A percentile compares a stretch with the other conserved stretches of the same genome.
Evolutionary conservation across 495 filamentous ascomycete genomes (phyloP).

Genomic region (Podospora fimiseda): DNA sequence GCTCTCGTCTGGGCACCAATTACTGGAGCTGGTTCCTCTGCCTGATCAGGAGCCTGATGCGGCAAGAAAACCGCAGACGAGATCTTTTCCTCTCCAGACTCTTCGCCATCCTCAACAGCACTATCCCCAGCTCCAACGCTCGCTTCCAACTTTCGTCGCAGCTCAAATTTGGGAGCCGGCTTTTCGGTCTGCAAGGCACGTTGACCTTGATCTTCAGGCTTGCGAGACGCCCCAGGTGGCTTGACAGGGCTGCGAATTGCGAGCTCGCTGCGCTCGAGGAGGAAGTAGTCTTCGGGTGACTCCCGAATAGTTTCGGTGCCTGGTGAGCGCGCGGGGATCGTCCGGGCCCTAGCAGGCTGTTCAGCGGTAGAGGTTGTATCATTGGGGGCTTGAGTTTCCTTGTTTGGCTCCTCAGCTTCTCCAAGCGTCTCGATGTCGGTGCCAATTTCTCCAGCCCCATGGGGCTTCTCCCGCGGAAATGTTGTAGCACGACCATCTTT

Average conservation of each 20-base stretch:
- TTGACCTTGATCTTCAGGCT: constrained; percentile 4
- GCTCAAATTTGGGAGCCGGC: constrained; percentile 11
- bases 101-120: constrained; percentile 60
- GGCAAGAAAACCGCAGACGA: constrained; percentile 91
- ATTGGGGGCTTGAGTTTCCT: constrained; percentile 3
- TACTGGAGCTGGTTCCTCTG: constrained; percentile 39
- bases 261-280: constrained; percentile 1
- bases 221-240: not conserved
- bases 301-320: constrained; percentile 10
- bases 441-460: constrained; percentile 18
- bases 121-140: constrained; percentile 33
- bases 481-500: constrained; percentile 30
- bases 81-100: constrained; percentile 88
- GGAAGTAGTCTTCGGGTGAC: constrained; percentile 20
- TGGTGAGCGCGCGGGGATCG: constrained; percentile 14
- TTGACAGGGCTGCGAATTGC: constrained; percentile 6
- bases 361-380: constrained; percentile 6
- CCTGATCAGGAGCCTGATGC: constrained; percentile 61
- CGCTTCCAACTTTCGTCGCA: constrained; percentile 24
- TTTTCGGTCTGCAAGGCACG: constrained; percentile 7
- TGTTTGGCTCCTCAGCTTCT: constrained; percentile 9
- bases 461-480: constrained; percentile 31
- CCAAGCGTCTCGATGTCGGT: constrained; percentile 8
- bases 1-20: constrained; percentile 27
- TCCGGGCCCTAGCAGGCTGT: constrained; percentile 6